Evolutionary conservation across 2,329 filamentous ascomycete genomes (phyloP).

Genomic region (Ilyonectria destructans): DNA sequence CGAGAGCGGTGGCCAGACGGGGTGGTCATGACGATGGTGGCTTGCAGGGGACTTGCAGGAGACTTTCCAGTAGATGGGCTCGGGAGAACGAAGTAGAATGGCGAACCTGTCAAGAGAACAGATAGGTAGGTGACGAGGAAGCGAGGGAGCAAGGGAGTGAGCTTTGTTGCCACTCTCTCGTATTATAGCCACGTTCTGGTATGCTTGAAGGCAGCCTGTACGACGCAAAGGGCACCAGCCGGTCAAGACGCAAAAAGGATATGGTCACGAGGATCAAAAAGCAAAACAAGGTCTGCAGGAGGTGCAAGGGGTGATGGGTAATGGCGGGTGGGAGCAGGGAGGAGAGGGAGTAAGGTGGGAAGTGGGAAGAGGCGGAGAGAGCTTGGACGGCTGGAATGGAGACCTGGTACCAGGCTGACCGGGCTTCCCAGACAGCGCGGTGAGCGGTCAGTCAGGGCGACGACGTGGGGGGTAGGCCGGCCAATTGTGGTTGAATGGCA

Average conservation of each 20-base stretch:
- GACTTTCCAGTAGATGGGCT: slow-evolving; percentile 20
- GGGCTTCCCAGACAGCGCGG: slow-evolving; percentile 14
- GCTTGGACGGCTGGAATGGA: slow-evolving; percentile 49
- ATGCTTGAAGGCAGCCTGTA: slow-evolving; percentile 28
- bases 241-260: slow-evolving; percentile 34
- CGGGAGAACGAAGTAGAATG: slow-evolving; percentile 21
- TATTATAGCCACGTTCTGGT: slow-evolving; percentile 25
- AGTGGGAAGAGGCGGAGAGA: slow-evolving; percentile 47
- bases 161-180: slow-evolving; percentile 17
- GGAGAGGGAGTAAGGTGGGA: slow-evolving; percentile 22
- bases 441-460: neutral
- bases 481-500: neutral
- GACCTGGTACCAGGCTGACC: slow-evolving; percentile 17
- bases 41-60: slow-evolving; percentile 15
- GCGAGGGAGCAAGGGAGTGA: slow-evolving; percentile 3
- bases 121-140: slow-evolving; percentile 15
- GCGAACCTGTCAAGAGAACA: slow-evolving; percentile 20
- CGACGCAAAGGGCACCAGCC: slow-evolving; percentile 26
- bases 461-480: neutral
- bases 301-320: slow-evolving; percentile 23
- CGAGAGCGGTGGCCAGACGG: slow-evolving; percentile 50
- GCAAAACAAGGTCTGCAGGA: slow-evolving; percentile 35
- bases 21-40: slow-evolving; percentile 47
- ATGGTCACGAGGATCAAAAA: slow-evolving; percentile 38
- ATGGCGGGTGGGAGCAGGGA: slow-evolving; percentile 30